These are phyloP conservation scores for Pleurotus tuber-regium DNA, from an alignment of 768 basidiomycete genomes.

Conservation along the genomic window DNA sequence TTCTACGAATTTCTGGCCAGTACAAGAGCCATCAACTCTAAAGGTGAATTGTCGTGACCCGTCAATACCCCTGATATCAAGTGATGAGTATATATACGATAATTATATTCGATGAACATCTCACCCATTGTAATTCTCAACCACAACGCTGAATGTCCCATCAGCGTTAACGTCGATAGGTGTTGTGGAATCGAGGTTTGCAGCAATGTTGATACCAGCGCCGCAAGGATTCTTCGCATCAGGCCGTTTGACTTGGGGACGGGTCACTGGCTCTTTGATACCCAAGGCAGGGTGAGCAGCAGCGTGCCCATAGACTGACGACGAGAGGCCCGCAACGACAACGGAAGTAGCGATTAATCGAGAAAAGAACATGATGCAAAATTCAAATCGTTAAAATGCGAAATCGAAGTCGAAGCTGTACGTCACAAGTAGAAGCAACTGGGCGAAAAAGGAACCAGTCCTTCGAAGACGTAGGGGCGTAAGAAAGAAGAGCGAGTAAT, in stretches of 20 bases:
- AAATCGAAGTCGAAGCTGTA: background rate
- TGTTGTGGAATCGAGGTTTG: conserved; percentile 36
- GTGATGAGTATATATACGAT: no score
- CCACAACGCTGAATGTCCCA: conserved; percentile 38
- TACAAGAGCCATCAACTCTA: conserved; percentile 42
- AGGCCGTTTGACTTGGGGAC: conserved; percentile 33
- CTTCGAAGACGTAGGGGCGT: conserved; percentile 4
- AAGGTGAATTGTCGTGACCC: conserved; percentile 47
- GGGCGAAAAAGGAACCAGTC: conserved; percentile 1
- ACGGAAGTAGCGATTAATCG: conserved; percentile 26
- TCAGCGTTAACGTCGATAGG: conserved; percentile 34
- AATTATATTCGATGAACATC: conserved; percentile 8
- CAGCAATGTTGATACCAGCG: conserved; percentile 33
- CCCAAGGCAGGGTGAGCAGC: conserved; percentile 41
- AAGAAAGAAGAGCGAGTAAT: background rate
- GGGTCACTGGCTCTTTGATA: conserved; percentile 25
- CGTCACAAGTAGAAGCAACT: background rate
- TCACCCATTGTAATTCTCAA: conserved; percentile 48
- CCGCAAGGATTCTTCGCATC: conserved; percentile 38
- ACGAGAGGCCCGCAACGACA: conserved; percentile 30
- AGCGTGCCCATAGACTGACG: conserved; percentile 40
- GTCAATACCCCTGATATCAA: conserved; percentile 36
- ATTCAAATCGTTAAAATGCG: background rate
- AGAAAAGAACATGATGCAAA: conserved; percentile 16
- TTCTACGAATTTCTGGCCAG: conserved; percentile 34